phyloP scores from a whole-genome alignment of 2,329 filamentous ascomycete species.

The Penicillium italicum region DNA sequence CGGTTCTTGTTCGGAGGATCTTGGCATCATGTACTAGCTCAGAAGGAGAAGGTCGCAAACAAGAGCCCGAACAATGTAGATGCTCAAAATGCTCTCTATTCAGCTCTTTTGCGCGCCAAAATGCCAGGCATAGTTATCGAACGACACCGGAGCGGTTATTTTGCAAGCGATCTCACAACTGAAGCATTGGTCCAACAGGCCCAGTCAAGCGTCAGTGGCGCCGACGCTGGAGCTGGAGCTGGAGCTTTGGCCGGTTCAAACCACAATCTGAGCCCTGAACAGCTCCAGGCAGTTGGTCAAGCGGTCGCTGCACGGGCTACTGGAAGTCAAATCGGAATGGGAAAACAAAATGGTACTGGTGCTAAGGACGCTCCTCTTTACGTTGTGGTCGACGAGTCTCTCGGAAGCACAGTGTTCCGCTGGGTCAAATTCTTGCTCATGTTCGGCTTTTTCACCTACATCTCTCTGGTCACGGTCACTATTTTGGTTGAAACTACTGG shows the following conservation, averaged over 20 bases:
- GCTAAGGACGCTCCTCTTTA: slow-evolving; percentile 83
- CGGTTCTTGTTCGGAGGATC: slow-evolving; percentile 41
- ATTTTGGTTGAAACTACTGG: slow-evolving; percentile 79
- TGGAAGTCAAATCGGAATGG: slow-evolving; percentile 61
- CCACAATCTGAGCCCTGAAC: slow-evolving; percentile 52
- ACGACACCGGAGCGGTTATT: slow-evolving; percentile 80
- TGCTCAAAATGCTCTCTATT: slow-evolving; percentile 90
- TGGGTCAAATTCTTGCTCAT: slow-evolving; percentile 84
- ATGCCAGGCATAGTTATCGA: slow-evolving; percentile 92
- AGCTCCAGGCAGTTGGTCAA: slow-evolving; percentile 75
- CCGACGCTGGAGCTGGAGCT: slow-evolving; percentile 18
- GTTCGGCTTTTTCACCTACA: slow-evolving; percentile 75
- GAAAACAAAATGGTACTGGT: slow-evolving; percentile 57
- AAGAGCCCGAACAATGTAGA: slow-evolving; percentile 83
- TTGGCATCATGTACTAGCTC: slow-evolving; percentile 64
- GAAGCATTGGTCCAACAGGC: slow-evolving; percentile 77
- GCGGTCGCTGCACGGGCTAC: slow-evolving; percentile 70
- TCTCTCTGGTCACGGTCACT: slow-evolving; percentile 73
- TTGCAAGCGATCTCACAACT: slow-evolving; percentile 73
- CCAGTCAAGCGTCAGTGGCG: slow-evolving; percentile 57
- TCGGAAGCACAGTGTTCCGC: slow-evolving; percentile 74
- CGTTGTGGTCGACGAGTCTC: slow-evolving; percentile 89
- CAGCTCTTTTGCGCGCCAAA: slow-evolving; percentile 81
- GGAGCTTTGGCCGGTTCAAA: slow-evolving; percentile 25
- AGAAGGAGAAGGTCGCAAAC: slow-evolving; percentile 87